phyloP scores from a whole-genome alignment of 495 filamentous ascomycete species.

The Aspergillus avenaceus region DNA sequence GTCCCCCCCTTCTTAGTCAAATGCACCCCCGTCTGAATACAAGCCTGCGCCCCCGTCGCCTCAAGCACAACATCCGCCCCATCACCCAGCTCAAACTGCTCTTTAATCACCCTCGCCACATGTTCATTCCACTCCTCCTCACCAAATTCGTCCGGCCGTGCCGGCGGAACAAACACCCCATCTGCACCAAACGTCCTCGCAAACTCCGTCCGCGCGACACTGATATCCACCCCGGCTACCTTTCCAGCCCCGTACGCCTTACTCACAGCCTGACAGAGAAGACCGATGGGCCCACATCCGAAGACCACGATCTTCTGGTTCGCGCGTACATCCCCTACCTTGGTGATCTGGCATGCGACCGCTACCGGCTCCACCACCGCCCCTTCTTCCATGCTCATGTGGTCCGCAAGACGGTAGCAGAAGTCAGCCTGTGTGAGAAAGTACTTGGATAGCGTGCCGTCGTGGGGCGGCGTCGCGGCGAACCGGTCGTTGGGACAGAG shows the following conservation, averaged over 20 bases:
- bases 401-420: conserved; percentile 72
- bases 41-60: conserved; percentile 74
- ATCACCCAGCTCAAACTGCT: conserved; percentile 33
- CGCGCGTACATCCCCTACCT: conserved; percentile 62
- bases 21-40: conserved; percentile 71
- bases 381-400: conserved; percentile 73
- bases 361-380: conserved; percentile 79
- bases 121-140: conserved; percentile 55
- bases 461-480: conserved; percentile 78
- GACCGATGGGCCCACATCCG: conserved; percentile 80
- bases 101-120: conserved; percentile 53
- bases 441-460: conserved; percentile 76
- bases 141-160: conserved; percentile 8
- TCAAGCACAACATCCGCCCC: conserved; percentile 82
- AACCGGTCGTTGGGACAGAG: conserved; percentile 45
- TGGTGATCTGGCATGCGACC: conserved; percentile 75
- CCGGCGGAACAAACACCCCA: conserved; percentile 56
- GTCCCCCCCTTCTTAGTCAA: conserved; percentile 67
- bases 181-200: conserved; percentile 64
- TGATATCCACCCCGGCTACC: conserved; percentile 77
- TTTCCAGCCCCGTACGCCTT: conserved; percentile 69
- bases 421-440: conserved; percentile 72
- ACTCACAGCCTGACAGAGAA: conserved; percentile 74
- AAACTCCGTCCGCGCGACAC: conserved; percentile 65
- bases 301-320: conserved; percentile 78